Conservation (phyloP, 306 rosid species). For the Acacia melanoxylon region DNA sequence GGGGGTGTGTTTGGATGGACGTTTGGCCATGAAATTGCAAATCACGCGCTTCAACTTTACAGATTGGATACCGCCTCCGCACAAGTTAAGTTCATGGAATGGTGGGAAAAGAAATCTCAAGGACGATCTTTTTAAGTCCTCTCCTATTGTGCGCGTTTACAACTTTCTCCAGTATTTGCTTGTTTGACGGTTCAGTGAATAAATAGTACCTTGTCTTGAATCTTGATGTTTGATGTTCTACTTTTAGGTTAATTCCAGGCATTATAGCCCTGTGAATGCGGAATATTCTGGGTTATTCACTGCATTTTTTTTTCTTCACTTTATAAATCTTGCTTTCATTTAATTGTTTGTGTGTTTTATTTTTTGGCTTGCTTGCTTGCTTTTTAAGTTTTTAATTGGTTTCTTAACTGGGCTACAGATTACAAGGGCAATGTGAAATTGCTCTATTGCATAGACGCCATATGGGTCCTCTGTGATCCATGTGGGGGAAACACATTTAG, state of each 20-base stretch:
- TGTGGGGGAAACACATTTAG: neutral
- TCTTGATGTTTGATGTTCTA: neutral
- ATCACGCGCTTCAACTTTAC: slow-evolving; percentile 82
- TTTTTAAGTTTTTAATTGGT: neutral
- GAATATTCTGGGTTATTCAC: neutral
- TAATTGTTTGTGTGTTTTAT: neutral
- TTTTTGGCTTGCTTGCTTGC: too few species aligned
- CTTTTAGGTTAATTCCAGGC: neutral
- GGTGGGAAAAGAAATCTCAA: slow-evolving; percentile 71
- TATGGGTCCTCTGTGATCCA: neutral
- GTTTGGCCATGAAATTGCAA: slow-evolving; percentile 74
- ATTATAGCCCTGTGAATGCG: neutral
- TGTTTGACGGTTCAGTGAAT: slow-evolving; percentile 39
- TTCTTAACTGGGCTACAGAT: neutral
- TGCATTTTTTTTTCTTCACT: neutral
- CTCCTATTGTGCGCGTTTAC: slow-evolving; percentile 12
- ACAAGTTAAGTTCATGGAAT: slow-evolving; percentile 77
- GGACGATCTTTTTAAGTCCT: slow-evolving; percentile 43
- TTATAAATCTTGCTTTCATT: neutral
- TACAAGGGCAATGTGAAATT: neutral
- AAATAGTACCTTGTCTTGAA: slow-evolving; percentile 15
- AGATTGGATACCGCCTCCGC: slow-evolving; percentile 73
- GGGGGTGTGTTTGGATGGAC: slow-evolving; percentile 75
- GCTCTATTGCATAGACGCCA: neutral
- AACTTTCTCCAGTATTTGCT: slow-evolving; percentile 31